These are phyloP conservation scores for Leccinum subtestaceum DNA, from an alignment of 768 basidiomycete species.

Conservation along the genomic window DNA sequence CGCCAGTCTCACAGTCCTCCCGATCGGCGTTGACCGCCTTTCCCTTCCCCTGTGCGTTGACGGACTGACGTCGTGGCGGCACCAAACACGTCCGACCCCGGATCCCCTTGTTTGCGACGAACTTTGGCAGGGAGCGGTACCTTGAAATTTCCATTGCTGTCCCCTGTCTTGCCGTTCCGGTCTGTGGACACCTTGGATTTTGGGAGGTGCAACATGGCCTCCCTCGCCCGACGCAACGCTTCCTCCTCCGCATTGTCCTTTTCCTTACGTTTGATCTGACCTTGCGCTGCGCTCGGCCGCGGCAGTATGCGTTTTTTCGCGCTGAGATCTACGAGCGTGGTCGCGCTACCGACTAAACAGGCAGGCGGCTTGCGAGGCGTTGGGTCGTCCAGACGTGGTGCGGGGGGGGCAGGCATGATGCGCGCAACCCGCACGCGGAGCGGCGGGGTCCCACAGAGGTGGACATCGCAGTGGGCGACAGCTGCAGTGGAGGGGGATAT, in stretches of 20 bases:
- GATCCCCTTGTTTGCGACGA: conserved; percentile 14
- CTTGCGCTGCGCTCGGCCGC: conserved; percentile 4
- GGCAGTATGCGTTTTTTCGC: conserved; percentile 24
- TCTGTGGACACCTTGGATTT: conserved; percentile 16
- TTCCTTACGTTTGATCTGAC: conserved; percentile 14
- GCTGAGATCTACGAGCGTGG: conserved; percentile 15
- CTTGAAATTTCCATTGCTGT: conserved; percentile 36
- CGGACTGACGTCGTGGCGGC: conserved; percentile 4
- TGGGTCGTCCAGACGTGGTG: conserved; percentile 73
- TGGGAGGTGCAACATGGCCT: conserved; percentile 40
- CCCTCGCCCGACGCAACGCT: conserved; percentile 32
- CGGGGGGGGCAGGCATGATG: conserved; percentile 42
- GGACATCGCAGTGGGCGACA: conserved; percentile 18
- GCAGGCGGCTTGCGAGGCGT: conserved; percentile 68
- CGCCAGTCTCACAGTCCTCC: conserved; percentile 18
- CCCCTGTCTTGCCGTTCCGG: conserved; percentile 8
- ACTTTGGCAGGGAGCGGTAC: conserved; percentile 44
- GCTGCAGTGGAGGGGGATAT: conserved; percentile 7
- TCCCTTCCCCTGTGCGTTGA: conserved; percentile 39
- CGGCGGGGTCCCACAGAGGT: conserved; percentile 22
- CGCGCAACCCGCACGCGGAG: conserved; percentile 55
- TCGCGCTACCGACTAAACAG: conserved; percentile 15
- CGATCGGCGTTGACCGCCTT: conserved; percentile 32
- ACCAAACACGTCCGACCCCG: conserved; percentile 33
- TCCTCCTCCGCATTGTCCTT: conserved; percentile 28